Evolutionary conservation across 495 filamentous ascomycete genomes (phyloP).

Genomic region (Rhizodiscina lignyota): DNA sequence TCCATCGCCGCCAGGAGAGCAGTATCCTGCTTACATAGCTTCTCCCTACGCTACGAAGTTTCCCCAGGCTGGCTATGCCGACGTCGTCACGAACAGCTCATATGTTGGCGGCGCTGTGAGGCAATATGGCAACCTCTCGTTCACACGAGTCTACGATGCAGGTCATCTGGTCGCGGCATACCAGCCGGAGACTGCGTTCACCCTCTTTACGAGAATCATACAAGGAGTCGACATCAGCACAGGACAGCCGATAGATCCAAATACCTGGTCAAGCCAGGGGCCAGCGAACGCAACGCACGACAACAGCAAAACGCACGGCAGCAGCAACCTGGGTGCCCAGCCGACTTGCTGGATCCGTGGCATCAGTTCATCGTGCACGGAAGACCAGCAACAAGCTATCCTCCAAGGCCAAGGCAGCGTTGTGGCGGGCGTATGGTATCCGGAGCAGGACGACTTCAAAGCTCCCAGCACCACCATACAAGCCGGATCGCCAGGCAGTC

Average conservation of each 20-base stretch:
- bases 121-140: conserved; percentile 42
- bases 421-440: conserved; percentile 35
- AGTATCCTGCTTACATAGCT: no score
- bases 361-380: conserved; percentile 31
- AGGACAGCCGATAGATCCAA: conserved; percentile 30
- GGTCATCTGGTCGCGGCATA: conserved; percentile 46
- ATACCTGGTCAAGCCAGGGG: conserved; percentile 36
- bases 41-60: conserved; percentile 25
- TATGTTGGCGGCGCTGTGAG: conserved; percentile 33
- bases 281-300: conserved; percentile 27
- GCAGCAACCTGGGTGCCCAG: conserved; percentile 15
- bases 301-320: background rate
- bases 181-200: conserved; percentile 37
- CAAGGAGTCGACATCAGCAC: conserved; percentile 20
- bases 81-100: conserved; percentile 31
- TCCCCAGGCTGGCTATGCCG: conserved; percentile 32
- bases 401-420: conserved; percentile 25
- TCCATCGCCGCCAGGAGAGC: no score
- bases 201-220: conserved; percentile 32
- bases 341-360: conserved; percentile 40
- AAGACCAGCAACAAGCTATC: conserved; percentile 29
- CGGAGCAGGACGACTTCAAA: conserved; percentile 23
- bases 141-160: conserved; percentile 40
- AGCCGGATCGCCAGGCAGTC: conserved; percentile 19
- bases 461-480: conserved; percentile 18